Base-by-base conservation (phyloP, 352 stramenopile genomes). In the Proteromonas lacertae region DNA sequence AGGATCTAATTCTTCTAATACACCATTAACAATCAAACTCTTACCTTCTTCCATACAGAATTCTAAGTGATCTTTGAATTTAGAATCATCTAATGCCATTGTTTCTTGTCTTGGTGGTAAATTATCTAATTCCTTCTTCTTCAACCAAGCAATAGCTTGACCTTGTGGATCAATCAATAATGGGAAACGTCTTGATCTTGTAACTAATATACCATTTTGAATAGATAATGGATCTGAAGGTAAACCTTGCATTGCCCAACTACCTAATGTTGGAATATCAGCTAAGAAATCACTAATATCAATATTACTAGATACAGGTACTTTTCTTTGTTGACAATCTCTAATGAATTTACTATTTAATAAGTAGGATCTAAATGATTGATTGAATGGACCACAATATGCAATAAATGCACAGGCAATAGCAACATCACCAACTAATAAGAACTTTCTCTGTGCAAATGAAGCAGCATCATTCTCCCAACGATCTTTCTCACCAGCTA, bases 1-100 rank as follows among this genome's bases (percentile, higher is more conserved):
- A 5, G 76, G 72, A 38, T 92, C 76, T 18, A 92, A 77, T 10
- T 89, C 70, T 53, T 92, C 69, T 48, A 90, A 74, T 0, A 86
- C 57, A 17, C 60, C 53, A n/a, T 69, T 55, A 2, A 83, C 44
- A 22, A 83, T 52, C 7, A 83, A 51, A 12, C 59, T 59, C 42
- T 74, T 69, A 22, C 70, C 69, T 46, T 83, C 67, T 44, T 53
- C 67, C 25, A 83, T 65, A 32, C 59, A 69, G 35, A 58, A 69
- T 46, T 86, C 69, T 4, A 83, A 40, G 31, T 77, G 45, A 16
- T 83, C 69, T 25, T 57, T 52, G 0, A 86, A 53, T 39, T 70
- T 73, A 0, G 53, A 43, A 22, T 59, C 66, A 4, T 40, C 48
- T 2, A 74, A 54, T 1, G 63, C 54, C 67, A 32, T 88, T 0